Conservation (phyloP, 768 basidiomycete species). For the Neoboletus brunneissimus region DNA sequence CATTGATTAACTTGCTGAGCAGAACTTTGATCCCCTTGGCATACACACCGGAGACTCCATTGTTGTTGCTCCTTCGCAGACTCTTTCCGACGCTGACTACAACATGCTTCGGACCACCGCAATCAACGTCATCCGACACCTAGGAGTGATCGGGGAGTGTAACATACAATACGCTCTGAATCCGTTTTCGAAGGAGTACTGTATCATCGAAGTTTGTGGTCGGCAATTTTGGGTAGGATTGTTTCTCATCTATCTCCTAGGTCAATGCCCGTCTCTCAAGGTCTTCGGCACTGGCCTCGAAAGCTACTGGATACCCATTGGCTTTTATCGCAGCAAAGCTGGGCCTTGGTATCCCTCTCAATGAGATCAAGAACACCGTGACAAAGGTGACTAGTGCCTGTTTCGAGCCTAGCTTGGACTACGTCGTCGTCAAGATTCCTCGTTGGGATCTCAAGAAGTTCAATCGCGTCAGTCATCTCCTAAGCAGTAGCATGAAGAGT, state of each 20-base stretch:
- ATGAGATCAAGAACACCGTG: conserved; percentile 97
- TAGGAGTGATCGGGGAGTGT: conserved; percentile 97
- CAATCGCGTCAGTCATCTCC: conserved; percentile 81
- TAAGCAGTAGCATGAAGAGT: conserved; percentile 98
- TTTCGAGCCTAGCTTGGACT: conserved; percentile 97
- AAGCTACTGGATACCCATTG: conserved; percentile 96
- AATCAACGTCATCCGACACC: conserved; percentile 97
- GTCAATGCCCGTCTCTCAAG: conserved; percentile 98
- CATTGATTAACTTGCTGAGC: conserved; percentile 1
- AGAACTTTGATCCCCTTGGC: conserved; percentile 99
- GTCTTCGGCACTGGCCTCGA: conserved; percentile 96
- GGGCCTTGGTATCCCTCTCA: conserved; percentile 93
- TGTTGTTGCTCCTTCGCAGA: conserved; percentile 96
- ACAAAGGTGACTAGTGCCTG: conserved; percentile 96
- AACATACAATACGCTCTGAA: conserved; percentile 99
- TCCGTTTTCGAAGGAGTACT: conserved; percentile 92
- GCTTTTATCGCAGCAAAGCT: conserved; percentile 99
- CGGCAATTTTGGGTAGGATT: neutral
- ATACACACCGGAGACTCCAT: conserved; percentile 99
- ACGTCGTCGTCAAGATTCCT: conserved; percentile 97
- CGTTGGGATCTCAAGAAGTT: conserved; percentile 99
- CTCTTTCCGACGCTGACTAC: conserved; percentile 97
- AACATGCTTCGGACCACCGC: conserved; percentile 99
- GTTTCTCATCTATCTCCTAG: conserved; percentile 27
- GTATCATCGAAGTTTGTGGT: conserved; percentile 84